Conservation (phyloP, 306 rosid genomes). For the Citrullus mucosospermus region DNA sequence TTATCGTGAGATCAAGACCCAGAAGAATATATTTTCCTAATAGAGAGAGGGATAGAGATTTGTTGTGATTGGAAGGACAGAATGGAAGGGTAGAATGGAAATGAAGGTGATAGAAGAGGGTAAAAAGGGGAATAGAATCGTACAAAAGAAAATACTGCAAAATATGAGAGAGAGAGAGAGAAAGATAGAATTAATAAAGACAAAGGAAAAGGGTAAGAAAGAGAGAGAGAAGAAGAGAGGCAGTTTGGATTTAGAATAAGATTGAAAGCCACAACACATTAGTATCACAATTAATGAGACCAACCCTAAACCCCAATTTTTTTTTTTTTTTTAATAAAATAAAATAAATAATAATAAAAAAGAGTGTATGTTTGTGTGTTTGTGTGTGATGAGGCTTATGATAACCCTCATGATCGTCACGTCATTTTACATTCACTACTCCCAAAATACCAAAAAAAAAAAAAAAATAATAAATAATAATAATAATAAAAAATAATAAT, state of each 20-base stretch:
- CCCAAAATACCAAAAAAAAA: constrained; percentile 20
- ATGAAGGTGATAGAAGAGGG: not conserved
- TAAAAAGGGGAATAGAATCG: constrained; percentile 10
- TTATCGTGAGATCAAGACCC: too few species aligned
- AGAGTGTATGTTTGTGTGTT: not conserved
- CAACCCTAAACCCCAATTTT: not conserved
- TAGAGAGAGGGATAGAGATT: not conserved
- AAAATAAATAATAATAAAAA: too few species aligned
- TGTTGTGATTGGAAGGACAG: not conserved
- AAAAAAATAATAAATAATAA: too few species aligned
- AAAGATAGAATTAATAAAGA: constrained; percentile 14
- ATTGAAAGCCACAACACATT: constrained; percentile 71
- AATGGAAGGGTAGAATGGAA: not conserved
- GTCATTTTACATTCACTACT: constrained; percentile 79
- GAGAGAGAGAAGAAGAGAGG: constrained; percentile 33
- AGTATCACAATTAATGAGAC: constrained; percentile 8
- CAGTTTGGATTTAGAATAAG: constrained; percentile 92
- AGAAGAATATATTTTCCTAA: too few species aligned
- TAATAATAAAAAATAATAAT: too few species aligned
- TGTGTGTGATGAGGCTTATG: constrained; percentile 56
- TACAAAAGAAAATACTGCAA: not conserved
- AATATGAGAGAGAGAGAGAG: constrained; percentile 6
- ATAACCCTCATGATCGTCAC: constrained; percentile 95
- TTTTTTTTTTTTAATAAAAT: too few species aligned
- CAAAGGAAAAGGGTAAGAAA: constrained; percentile 29